Evolutionary conservation across 305 asterid genomes (phyloP), one percentile per base, ranked within the genome.

Genomic region (Ilex paraguariensis): DNA sequence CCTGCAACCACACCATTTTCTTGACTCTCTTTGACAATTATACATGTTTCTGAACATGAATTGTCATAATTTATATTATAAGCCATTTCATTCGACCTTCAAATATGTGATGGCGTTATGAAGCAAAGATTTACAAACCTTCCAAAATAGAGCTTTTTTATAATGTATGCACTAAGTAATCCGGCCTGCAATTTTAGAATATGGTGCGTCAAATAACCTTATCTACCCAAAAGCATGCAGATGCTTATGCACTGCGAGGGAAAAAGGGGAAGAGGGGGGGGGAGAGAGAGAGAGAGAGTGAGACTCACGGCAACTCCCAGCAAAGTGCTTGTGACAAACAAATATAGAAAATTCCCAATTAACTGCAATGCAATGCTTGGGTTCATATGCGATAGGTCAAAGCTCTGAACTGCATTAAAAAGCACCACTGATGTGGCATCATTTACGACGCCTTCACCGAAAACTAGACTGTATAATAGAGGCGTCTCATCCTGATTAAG

Each of bases 391-490:
- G 95, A 77, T 50, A 87, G 83, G 78, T 93, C 97, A 54, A 93
- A 87, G 79, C 77, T 77, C 83, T 90, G 92, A 77, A 93, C 86
- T 28, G 97, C 99, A 70, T 93, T 93, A 79, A 93, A 93, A 52
- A 93, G 81, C 78, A 93, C 99, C 45, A 93, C 90, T 33, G 99
- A 90, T 64, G 99, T 93, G 73, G 97, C 99, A 60, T 93, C 97
- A 75, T 93, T 93, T 54, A 92, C 98, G 31, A 92, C 98, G 14
- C 98, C 97, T 85, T 92, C 98, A 70, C 98, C 98, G 54, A 93
- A 93, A 51, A 93, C 97, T 31, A 93, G 81, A 84, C 99, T 93
- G 84, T 90, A 93, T 54, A 93, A 79, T 68, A 93, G 77, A 69
- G 98, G 98, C 57, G 98, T 93, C 73, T 93, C 98, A 52, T 93